Conservation (phyloP, 257 asterid species). For the Agastache rugosa region DNA sequence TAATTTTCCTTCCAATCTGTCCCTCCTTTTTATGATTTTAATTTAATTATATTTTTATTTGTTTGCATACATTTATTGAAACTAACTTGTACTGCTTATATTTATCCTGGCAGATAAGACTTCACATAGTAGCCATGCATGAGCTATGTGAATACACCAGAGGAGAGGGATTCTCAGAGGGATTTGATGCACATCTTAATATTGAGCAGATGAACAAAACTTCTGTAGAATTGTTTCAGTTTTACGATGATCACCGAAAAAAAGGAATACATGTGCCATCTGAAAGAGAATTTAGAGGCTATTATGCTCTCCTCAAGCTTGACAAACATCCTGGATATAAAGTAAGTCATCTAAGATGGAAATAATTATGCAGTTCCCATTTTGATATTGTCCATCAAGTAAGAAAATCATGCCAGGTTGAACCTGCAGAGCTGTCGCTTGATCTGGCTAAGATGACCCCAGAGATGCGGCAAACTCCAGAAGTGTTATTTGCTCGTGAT, state of each 20-base stretch:
- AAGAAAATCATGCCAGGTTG: conserved; percentile 85
- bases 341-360: conserved; percentile 65
- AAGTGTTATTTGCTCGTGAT: conserved; percentile 90
- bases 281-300: conserved; percentile 96
- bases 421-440: conserved; percentile 99
- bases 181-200: conserved; percentile 98
- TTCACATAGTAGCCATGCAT: conserved; percentile 98
- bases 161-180: conserved; percentile 99
- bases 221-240: conserved; percentile 90
- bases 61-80: conserved; percentile 8
- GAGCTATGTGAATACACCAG: conserved; percentile 93
- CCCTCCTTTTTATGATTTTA: conserved; percentile 19
- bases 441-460: conserved; percentile 99
- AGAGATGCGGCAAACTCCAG: conserved; percentile 87
- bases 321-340: conserved; percentile 99
- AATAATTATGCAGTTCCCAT: conserved; percentile 37
- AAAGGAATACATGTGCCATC: conserved; percentile 78
- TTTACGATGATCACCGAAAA: conserved; percentile 93
- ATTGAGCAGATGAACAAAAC: conserved; percentile 99
- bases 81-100: conserved; percentile 29
- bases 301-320: conserved; percentile 98
- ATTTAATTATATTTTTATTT: conserved; percentile 7
- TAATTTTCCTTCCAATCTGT: conserved; percentile 9
- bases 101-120: conserved; percentile 78
- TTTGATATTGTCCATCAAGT: conserved; percentile 48